Evolutionary conservation across 768 basidiomycete species (phyloP), one percentile per base, ranked within the genome.

Genomic region (Suillus subaureus): DNA sequence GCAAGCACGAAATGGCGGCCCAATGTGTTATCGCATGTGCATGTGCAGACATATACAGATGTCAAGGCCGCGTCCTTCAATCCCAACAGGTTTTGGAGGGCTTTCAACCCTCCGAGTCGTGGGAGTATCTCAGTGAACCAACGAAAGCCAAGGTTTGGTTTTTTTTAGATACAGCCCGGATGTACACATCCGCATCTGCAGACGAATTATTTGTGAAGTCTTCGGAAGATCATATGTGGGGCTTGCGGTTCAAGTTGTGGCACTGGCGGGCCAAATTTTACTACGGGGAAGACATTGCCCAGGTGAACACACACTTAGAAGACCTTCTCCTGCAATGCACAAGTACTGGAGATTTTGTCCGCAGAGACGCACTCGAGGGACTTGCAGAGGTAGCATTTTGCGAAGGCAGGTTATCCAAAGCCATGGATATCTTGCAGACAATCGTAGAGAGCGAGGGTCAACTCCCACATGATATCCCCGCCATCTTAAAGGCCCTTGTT

Each of bases 391-490:
- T 52, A 0, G 28, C 51, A 52, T 9, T 28, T 18, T 52, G 7
- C 26, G 8, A 52, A 28, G 28, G 28, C 51, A 52, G 51, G 16
- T 28, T 52, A 28, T 28, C 28, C 2, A 16, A 52, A 0, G 28
- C 28, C 3, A 52, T 52, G 16, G 16, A 52, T 28, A 18, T 4
- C 16, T 16, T 52, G 1, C 51, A 52, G 16, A 2, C 16, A 18
- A 8, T 52, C 51, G 16, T 16, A 51, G 15, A 8, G 15, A 52
- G 8, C 3, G 2, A 52, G 15, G 49, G 49, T 28, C 26, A 52
- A 9, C 1, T 1, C 9, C 28, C 26, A 0, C 0, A 9, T 1
- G 0, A 2, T 16, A 3, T 4, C 7, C 16, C 18, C 8, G 6
- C 4, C 0, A 5, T 6, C 0, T 47, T 2, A n/a, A 47, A 47